Evolutionary conservation across 2,329 filamentous ascomycete species (phyloP).

Genomic region (Fusarium kyushuense): DNA sequence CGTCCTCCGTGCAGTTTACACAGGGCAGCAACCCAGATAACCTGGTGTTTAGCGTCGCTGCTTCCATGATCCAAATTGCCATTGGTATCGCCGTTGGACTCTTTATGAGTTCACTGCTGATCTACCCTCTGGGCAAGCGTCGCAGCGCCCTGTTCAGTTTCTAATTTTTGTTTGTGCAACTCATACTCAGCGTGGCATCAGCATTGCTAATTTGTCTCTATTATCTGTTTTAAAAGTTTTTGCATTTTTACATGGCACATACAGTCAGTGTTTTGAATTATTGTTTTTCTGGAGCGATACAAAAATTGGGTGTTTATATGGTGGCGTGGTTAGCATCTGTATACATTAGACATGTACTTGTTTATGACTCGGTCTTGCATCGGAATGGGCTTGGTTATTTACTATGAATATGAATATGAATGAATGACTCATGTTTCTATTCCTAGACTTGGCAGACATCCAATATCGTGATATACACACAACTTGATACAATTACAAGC

Average conservation of each 20-base stretch:
- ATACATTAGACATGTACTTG: slow-evolving; percentile 7
- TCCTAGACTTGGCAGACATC: not conserved
- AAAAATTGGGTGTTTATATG: not conserved
- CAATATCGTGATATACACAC: not conserved
- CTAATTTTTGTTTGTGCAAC: slow-evolving; percentile 40
- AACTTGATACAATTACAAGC: not conserved
- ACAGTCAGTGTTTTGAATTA: not conserved
- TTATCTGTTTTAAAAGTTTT: slow-evolving; percentile 10
- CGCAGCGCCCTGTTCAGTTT: slow-evolving; percentile 64
- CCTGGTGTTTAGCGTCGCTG: slow-evolving; percentile 60
- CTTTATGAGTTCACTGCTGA: slow-evolving; percentile 62
- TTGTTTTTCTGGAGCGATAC: slow-evolving; percentile 7
- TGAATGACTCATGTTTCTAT: not conserved
- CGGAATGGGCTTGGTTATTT: slow-evolving; percentile 8
- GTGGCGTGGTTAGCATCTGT: slow-evolving; percentile 4
- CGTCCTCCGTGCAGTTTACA: slow-evolving; percentile 44
- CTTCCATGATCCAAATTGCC: slow-evolving; percentile 65
- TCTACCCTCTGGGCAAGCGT: slow-evolving; percentile 64
- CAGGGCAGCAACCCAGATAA: slow-evolving; percentile 48
- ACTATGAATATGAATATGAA: slow-evolving; percentile 23
- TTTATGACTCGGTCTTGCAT: slow-evolving; percentile 7
- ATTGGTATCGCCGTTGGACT: slow-evolving; percentile 65
- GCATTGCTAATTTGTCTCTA: slow-evolving; percentile 3
- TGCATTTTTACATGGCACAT: slow-evolving; percentile 2
- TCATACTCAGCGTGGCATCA: slow-evolving; percentile 20